Base-by-base conservation (phyloP, 192 early-diverging fungal species). In the Podila clonocystis region DNA sequence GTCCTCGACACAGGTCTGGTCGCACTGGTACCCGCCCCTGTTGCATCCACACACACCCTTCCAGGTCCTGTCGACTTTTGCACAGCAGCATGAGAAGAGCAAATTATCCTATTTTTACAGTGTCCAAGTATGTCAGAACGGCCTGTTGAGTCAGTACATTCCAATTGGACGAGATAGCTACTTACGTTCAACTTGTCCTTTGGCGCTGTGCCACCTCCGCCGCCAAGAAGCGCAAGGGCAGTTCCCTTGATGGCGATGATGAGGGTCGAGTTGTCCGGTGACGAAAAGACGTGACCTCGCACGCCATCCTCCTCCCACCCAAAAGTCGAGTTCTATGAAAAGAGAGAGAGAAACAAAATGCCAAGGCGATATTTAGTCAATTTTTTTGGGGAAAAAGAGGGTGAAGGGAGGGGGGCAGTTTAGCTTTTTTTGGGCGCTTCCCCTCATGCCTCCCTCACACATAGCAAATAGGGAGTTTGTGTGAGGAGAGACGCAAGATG, bases 61-160 rank as follows among this genome's bases (percentile, higher is more conserved):
- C 97, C 97, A 99, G 7, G 88, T 87, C 62, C 91, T 88, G 70
- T 92, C 92, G 12, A 94, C 93, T 63, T 92, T 91, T n/a, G 94
- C 97, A 83, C 97, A 99, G 88, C 97, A 99, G 84, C 97, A 99
- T 5, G 95, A 96, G 73, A 99, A 99, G 73, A 98, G 86, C 50
- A 95, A 87, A 79, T 98, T 99, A 83, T 98, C 96, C 88, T 89
- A 79, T 49, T 29, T 20, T 36, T 65, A 45, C 13, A 41, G 38
- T 0, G 58, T 12, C 38, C 9, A 73, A 9, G 58, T 50, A 62
- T 38, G 22, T 61, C 12, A 57, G 59, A 41, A 36, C n/a, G 15
- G 41, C 41, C 8, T 45, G 41, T 45, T 45, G 7, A 4, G 41
- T 45, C 12, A 0, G 33, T 33, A 15, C 4, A 4, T 45, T 2